Base-by-base conservation (phyloP, 23 red algal genomes). In the Gracilaria domingensis region DNA sequence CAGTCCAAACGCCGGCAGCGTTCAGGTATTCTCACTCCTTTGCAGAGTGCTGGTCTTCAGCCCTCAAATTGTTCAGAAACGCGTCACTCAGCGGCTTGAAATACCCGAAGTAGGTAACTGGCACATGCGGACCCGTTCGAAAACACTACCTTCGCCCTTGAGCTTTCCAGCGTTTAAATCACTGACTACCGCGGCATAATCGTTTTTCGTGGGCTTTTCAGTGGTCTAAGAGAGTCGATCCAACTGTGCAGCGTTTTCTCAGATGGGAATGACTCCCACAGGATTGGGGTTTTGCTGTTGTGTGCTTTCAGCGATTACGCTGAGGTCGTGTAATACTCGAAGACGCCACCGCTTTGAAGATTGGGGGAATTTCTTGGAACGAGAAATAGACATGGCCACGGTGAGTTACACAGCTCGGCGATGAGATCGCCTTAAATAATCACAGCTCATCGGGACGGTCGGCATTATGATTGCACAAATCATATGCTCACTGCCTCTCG, bases 51-150 rank as follows among this genome's bases (percentile, higher is more conserved):
- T 32, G 35, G 72, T 77, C 72, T 35, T 24, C 8, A 18, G 72
- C 11, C 4, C 35, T 8, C 13, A 77, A 24, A 9, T 77, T 32
- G 72, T 8, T 17, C 6, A 40, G 21, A 24, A 77, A 77, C 8
- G 72, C 72, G 72, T 38, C 72, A 12, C 16, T 25, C 8, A 32
- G 24, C 38, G 72, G 13, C 33, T 77, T 77, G 72, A 77, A 77
- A n/a, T 77, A 77, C 16, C 28, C 72, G 13, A 77, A 38, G 11
- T 77, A 32, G 8, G 72, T 77, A n/a, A 77, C 24, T 8, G 72
- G 72, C n/a, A 77, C 72, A 77, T 77, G 35, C 13, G 72, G 38
- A n/a, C 28, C 72, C 72, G 38, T 32, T 77, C 72, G 24, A 77
- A 79, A 77, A 77, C 72, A 24, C 72, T 51, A 8, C 72, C 72